Evolutionary conservation across 2,329 filamentous ascomycete species (phyloP).

Genomic region (Cercospora sp.): DNA sequence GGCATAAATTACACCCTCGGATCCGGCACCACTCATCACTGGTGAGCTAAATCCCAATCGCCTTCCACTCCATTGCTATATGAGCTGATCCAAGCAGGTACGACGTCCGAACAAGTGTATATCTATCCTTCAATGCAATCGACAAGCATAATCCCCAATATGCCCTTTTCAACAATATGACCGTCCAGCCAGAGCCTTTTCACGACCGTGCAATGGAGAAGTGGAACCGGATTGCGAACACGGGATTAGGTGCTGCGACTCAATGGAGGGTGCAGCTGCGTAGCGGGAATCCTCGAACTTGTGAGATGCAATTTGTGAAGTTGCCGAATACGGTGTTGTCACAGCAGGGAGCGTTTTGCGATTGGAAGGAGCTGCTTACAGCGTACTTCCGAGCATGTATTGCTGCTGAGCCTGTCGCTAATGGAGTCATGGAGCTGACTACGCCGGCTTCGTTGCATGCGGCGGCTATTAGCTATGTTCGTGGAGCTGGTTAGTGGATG

Average conservation of each 20-base stretch:
- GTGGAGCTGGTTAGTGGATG: constrained; percentile 12
- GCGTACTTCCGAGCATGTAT: constrained; percentile 21
- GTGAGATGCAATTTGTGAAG: constrained; percentile 16
- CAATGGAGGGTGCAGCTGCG: constrained; percentile 28
- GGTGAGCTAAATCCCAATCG: constrained; percentile 22
- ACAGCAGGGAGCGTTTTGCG: constrained; percentile 24
- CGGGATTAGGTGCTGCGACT: constrained; percentile 19
- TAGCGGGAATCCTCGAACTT: constrained; percentile 7
- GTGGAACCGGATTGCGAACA: constrained; percentile 29
- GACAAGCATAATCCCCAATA: constrained; percentile 28
- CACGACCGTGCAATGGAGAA: constrained; percentile 25
- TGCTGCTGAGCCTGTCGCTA: background rate
- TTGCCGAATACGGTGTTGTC: constrained; percentile 25
- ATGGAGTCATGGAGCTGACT: constrained; percentile 2
- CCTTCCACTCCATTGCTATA: too few species aligned
- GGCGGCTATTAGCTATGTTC: constrained; percentile 12
- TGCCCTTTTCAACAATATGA: constrained; percentile 27
- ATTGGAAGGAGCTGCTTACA: constrained; percentile 31
- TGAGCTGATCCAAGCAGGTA: background rate
- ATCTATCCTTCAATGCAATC: constrained; percentile 24
- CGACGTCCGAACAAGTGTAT: constrained; percentile 23
- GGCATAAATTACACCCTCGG: constrained; percentile 25
- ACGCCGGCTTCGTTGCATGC: constrained; percentile 3
- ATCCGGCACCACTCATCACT: constrained; percentile 23
- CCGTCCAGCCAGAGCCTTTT: constrained; percentile 22